Evolutionary conservation across 305 asterid genomes (phyloP), one percentile per base, ranked within the genome.

Genomic region (Fraxinus angustifolia): DNA sequence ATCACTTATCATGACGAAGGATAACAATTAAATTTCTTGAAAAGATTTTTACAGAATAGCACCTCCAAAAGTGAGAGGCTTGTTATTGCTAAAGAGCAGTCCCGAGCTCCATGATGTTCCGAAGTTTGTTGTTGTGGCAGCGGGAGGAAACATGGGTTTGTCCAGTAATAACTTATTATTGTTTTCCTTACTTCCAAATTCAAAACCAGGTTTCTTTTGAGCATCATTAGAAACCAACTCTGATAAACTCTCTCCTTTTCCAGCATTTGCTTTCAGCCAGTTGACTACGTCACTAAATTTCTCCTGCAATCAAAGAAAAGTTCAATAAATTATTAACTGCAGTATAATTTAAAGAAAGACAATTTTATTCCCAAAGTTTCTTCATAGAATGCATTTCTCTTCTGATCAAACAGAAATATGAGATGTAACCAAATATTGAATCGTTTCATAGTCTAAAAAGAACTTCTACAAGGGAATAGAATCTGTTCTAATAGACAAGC

Each of bases 201-300:
- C 93, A 26, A 86, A 78, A 53, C 85, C 50, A 3, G 85, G 72
- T 85, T 83, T 89, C 68, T 83, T 87, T 82, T 79, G 89, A 79
- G 84, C 86, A 76, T 86, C 87, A 79, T 82, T 86, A 74, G 88
- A 83, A 28, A 82, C 92, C 73, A 65, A 78, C 72, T 80, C 83
- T 10, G 86, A 70, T 17, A 35, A 62, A 81, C 85, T 87, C 75
- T 85, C 93, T 75, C 85, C 93, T 80, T 90, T 90, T 73, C 84
- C 84, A 68, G 88, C 84, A 84, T 93, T 92, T 80, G 86, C 87
- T 87, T 90, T 92, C 75, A 95, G 89, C 99, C 99, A 95, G 85
- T 86, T 87, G 80, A 95, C 97, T 73, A 95, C 84, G 82, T 95
- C 99, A 85, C 88, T 87, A 87, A 92, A 95, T 82, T 93, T 93